Evolutionary conservation across 108 stramenopile species (phyloP), one percentile per base, ranked within the genome.

Genomic region (Cyclotella kingstonii): DNA sequence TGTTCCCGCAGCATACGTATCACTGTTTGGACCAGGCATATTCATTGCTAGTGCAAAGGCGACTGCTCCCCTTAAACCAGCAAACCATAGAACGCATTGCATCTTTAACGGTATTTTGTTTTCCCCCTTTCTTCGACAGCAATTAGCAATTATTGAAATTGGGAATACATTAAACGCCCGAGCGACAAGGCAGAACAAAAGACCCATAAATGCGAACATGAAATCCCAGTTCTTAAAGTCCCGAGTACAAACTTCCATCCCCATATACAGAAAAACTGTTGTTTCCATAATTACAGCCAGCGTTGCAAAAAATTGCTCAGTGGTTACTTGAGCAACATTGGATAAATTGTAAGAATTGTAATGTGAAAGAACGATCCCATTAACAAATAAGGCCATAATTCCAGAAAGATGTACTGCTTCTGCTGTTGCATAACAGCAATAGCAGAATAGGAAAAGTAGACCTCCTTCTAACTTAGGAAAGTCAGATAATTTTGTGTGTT

Each of bases 291-390:
- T 71, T 4, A 82, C 84, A 3, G 95, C 92, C 34, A 98, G 69
- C 11, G 95, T 92, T 1, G 93, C 84, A 78, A 98, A 98, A 36
- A 96, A 94, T 68, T 96, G 90, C 60, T 95, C 89, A 1, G 90
- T 79, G 21, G 95, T 89, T 8, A 89, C 84, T 61, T 93, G 84
- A 10, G 94, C 89, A 5, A 79, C 80, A 29, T 75, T 63, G 25
- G 85, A 87, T 8, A 98, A 68, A 64, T 98, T 98, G 84, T 95
- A 92, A 29, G 85, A 86, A 64, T 98, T 98, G 81, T 97, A 98
- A 53, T 97, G 96, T 3, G 84, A 77, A 28, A 98, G 71, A 18
- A 93, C 81, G 14, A 98, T 77, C 3, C 96, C 98, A 42, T 93
- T 79, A 81, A 97, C 96, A 70, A 98, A 98, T 7, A 98, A 63